Conservation (phyloP, 2,329 filamentous ascomycete species). For the Dactylellina haptotyla region DNA sequence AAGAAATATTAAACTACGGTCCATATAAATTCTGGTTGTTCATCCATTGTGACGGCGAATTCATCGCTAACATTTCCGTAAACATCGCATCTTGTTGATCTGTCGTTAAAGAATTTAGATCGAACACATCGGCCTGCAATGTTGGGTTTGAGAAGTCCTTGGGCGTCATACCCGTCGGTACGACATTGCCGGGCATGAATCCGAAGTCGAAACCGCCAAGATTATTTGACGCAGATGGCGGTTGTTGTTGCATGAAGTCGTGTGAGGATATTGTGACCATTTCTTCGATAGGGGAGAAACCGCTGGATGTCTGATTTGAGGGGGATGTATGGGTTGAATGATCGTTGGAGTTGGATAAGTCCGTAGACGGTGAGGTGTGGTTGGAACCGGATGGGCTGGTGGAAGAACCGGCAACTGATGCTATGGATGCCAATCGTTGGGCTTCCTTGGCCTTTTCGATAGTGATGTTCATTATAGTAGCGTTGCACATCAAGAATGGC, state of each 20-base stretch:
- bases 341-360: conserved; percentile 34
- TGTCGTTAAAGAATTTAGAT: conserved; percentile 32
- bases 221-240: neutral
- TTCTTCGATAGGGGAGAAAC: conserved; percentile 44
- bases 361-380: conserved; percentile 49
- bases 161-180: conserved; percentile 30
- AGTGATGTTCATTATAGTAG: conserved; percentile 48
- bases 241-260: conserved; percentile 38
- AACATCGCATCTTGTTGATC: conserved; percentile 53
- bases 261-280: conserved; percentile 35
- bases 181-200: neutral
- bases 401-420: conserved; percentile 7
- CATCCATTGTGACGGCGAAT: conserved; percentile 47
- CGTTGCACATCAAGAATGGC: conserved; percentile 31
- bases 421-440: conserved; percentile 17
- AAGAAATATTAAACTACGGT: conserved; percentile 4
- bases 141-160: conserved; percentile 36
- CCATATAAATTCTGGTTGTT: conserved; percentile 36
- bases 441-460: conserved; percentile 41
- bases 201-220: conserved; percentile 40
- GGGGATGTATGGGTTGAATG: conserved; percentile 41
- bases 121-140: conserved; percentile 33
- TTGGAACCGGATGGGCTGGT: conserved; percentile 32
- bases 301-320: conserved; percentile 37
- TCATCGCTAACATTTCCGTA: conserved; percentile 48